Evolutionary conservation across 73 alveolate species (phyloP).

Genomic region (Breviolum minutum): DNA sequence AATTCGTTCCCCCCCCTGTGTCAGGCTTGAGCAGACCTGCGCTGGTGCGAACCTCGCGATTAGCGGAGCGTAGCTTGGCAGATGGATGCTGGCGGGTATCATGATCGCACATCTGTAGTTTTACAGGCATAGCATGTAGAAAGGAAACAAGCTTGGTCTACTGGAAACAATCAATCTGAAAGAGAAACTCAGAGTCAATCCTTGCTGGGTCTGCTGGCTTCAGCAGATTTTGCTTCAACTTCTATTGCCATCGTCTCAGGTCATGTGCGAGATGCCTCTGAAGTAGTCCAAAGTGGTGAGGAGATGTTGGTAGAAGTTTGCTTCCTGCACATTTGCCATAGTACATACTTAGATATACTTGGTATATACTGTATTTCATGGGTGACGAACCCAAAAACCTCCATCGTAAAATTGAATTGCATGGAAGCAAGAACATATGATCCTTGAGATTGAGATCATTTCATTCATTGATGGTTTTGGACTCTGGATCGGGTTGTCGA

Average conservation of each 20-base stretch:
- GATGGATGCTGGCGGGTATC: no score
- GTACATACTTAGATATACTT: neutral
- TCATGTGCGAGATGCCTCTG: slow-evolving; percentile 25
- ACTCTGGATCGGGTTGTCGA: neutral
- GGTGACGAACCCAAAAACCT: no score
- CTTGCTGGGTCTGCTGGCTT: neutral
- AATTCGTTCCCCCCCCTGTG: neutral
- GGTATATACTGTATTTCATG: neutral
- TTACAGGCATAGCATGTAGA: no score
- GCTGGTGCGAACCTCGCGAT: slow-evolving; percentile 67
- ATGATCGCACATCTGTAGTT: no score
- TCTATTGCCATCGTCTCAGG: neutral
- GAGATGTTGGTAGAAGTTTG: neutral
- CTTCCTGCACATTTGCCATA: neutral
- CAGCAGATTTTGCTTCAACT: neutral
- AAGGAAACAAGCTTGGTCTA: no score
- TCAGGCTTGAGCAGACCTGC: slow-evolving; percentile 38
- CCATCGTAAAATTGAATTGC: no score
- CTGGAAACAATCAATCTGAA: no score
- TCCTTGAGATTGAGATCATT: neutral
- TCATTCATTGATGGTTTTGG: neutral
- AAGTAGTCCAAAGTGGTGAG: slow-evolving; percentile 45
- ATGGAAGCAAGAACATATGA: no score
- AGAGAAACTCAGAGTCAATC: no score
- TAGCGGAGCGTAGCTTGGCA: slow-evolving; percentile 59